Conservation (phyloP, 768 basidiomycete genomes). For the Solioccasus polychromus region DNA sequence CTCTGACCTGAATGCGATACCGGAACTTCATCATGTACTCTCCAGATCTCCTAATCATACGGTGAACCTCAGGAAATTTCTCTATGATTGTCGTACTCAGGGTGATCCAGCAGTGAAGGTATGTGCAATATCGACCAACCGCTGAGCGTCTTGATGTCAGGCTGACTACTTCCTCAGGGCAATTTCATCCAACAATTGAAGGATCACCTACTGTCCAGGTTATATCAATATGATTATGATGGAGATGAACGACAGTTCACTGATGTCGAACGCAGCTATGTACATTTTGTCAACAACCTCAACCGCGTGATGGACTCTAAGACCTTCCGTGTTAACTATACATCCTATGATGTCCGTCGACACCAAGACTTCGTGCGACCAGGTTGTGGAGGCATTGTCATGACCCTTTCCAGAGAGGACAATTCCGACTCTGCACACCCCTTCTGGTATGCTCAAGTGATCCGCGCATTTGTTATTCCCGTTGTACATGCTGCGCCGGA, state of each 20-base stretch:
- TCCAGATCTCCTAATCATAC: too few species aligned
- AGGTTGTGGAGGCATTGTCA: conserved; percentile 16
- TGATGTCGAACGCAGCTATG: not conserved
- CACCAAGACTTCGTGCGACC: conserved; percentile 10
- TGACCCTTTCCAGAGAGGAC: conserved; percentile 18
- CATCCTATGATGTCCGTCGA: conserved; percentile 17
- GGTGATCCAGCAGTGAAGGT: not conserved
- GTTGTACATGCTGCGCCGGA: not conserved
- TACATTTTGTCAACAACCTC: not conserved
- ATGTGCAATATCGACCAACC: too few species aligned
- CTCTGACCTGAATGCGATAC: too few species aligned
- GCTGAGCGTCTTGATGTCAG: not conserved
- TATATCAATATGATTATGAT: not conserved
- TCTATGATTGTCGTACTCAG: too few species aligned
- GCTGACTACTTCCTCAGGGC: conserved; percentile 8
- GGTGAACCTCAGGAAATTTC: too few species aligned
- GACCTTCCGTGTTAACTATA: conserved; percentile 11
- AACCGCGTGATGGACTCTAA: not conserved
- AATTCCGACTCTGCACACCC: conserved; percentile 5
- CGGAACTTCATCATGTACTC: too few species aligned
- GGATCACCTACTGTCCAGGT: conserved; percentile 17
- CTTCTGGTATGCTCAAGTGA: conserved; percentile 23
- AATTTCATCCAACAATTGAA: conserved; percentile 18
- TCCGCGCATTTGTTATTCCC: not conserved
- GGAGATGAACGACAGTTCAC: conserved; percentile 1